Base-by-base conservation (phyloP, 1,139 yeast genomes). In the Pichia terricola region DNA sequence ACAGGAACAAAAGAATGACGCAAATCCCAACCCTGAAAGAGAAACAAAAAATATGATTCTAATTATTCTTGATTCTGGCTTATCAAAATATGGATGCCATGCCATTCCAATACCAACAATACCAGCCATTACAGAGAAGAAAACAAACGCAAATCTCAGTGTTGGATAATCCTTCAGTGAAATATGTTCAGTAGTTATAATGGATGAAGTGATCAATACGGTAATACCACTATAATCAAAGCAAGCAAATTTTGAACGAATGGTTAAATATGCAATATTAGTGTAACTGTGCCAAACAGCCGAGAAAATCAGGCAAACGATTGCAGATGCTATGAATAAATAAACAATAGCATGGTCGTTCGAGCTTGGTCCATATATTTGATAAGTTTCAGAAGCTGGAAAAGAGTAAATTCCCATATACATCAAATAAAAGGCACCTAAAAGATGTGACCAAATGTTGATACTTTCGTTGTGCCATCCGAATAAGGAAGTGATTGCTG, bases 141-240 rank as follows among this genome's bases (percentile, higher is more conserved):
- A 40, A 60, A 87, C 73, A 61, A 81, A 83, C 3, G 68, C 52
- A 3, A 62, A 49, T 57, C 64, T 53, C 39, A 74, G 60, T 34
- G 63, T 58, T 4, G 85, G 80, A 54, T 77, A 74, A 51, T 81
- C 70, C 59, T 77, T 81, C 47, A 91, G 71, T 1, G 91, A 75
- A 35, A 87, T 76, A 61, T 85, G 88, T 62, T 89, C 96, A 0
- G 91, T 82, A 4, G 95, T 77, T 38, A 91, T 69, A 42, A 91
- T 83, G 1, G 95, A 85, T n/a, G 94, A 89, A 0, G 96, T 83
- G 53, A 91, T 88, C 50, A 91, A 68, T 10, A 88, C 74, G 0
- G 96, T 87, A 53, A 91, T 91, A 1, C 98, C 98, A 7, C 95
- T 83, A 62, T 91, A 91, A 65, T 91, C 98, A 40, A 89, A 80